A percentile compares a stretch with the other conserved stretches of the same genome.
Conservation (phyloP, 495 filamentous ascomycete species). For the Penicillium cinerascens region DNA sequence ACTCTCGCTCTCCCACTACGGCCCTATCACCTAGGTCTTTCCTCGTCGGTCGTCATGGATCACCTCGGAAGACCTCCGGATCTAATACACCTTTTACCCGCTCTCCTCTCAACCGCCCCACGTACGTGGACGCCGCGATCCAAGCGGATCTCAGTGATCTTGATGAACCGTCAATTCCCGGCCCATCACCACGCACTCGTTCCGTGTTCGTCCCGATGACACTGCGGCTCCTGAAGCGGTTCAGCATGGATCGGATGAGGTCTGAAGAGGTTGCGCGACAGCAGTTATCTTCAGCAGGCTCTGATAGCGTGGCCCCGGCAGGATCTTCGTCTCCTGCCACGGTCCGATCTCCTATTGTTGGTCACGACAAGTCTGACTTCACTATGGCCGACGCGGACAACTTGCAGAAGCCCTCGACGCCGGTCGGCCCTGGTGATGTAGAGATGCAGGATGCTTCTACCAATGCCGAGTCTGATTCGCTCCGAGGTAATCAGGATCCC, state of each 20-base stretch:
- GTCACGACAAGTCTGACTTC: conserved; percentile 4
- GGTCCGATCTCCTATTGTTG: conserved; percentile 3
- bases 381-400: conserved; percentile 5
- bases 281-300: conserved; percentile 19
- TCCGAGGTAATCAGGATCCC: conserved; percentile 17
- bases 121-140: conserved; percentile 44
- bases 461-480: conserved; percentile 8
- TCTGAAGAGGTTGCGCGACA: conserved; percentile 27
- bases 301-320: conserved; percentile 9
- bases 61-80: conserved; percentile 33
- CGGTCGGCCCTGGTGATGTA: conserved; percentile 1
- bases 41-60: conserved; percentile 16
- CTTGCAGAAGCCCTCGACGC: neutral
- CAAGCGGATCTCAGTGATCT: conserved; percentile 43
- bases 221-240: conserved; percentile 43
- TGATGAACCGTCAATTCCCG: conserved; percentile 22
- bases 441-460: conserved; percentile 13
- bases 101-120: conserved; percentile 23
- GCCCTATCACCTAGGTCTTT: conserved; percentile 18
- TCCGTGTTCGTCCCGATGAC: conserved; percentile 36
- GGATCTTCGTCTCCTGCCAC: conserved; percentile 9
- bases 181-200: conserved; percentile 13
- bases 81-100: conserved; percentile 26
- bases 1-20: conserved; percentile 30
- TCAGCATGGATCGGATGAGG: conserved; percentile 38